Conservation (phyloP, 208 protist species). For the Acanthamoeba castellanii region DNA sequence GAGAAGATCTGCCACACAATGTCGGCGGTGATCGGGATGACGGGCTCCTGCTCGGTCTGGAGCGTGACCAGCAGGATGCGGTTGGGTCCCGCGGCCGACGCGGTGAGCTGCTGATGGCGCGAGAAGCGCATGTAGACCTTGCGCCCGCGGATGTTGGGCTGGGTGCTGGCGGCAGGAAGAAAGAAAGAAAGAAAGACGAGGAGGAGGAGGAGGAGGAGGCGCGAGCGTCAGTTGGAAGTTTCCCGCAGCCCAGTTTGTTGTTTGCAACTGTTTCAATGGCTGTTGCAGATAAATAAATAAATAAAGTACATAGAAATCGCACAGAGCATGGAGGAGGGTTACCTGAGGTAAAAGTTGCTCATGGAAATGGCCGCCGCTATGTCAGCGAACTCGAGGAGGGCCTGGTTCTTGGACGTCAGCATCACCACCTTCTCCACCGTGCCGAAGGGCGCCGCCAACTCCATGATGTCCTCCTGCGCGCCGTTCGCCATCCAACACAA, state of each 20-base stretch:
- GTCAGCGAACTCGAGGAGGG: slow-evolving; percentile 32
- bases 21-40: slow-evolving; percentile 32
- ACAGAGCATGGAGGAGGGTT: too few species aligned
- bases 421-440: slow-evolving; percentile 47
- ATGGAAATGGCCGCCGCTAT: background rate
- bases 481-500: too few species aligned
- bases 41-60: background rate
- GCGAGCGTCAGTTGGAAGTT: too few species aligned
- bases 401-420: slow-evolving; percentile 50
- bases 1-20: slow-evolving; percentile 69
- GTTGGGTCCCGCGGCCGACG: background rate
- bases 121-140: slow-evolving; percentile 69
- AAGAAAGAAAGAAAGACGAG: too few species aligned
- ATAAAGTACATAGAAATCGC: too few species aligned
- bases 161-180: background rate
- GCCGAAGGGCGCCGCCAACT: slow-evolving; percentile 40
- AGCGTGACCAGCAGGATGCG: slow-evolving; percentile 40
- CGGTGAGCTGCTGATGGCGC: background rate
- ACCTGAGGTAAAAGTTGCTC: slow-evolving; percentile 65
- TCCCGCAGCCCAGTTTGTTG: too few species aligned
- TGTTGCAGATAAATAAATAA: too few species aligned
- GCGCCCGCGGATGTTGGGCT: slow-evolving; percentile 13
- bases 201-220: too few species aligned
- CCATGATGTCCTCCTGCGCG: slow-evolving; percentile 26
- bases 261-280: too few species aligned